Evolutionary conservation across 352 stramenopile species (phyloP).

Genomic region (Globisporangium splendens): DNA sequence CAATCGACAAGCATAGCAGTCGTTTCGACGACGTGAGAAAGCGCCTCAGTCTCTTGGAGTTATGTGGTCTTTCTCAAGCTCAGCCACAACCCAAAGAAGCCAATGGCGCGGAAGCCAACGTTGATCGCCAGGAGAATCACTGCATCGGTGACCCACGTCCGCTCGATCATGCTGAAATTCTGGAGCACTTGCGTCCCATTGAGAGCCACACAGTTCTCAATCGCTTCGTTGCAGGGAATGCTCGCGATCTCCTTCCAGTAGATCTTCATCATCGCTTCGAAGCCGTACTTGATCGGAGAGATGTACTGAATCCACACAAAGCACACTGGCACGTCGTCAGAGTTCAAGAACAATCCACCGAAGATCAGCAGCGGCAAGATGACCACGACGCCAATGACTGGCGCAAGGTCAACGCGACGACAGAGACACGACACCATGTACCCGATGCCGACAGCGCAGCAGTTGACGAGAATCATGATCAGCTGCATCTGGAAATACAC

Average conservation of each 20-base stretch:
- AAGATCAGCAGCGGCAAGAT: conserved; percentile 45
- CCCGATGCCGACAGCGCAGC: conserved; percentile 27
- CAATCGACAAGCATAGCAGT: too few species aligned
- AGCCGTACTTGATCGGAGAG: conserved; percentile 47
- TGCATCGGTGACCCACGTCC: conserved; percentile 31
- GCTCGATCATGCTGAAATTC: conserved; percentile 21
- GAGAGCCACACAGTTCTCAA: too few species aligned
- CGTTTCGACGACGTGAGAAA: too few species aligned
- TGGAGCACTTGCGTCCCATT: too few species aligned
- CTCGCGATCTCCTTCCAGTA: conserved; percentile 32
- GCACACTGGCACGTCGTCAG: conserved; percentile 29
- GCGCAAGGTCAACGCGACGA: conserved; percentile 28
- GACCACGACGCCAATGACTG: conserved; percentile 30
- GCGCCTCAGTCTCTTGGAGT: too few species aligned
- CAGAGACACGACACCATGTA: conserved; percentile 43
- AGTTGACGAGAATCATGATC: conserved; percentile 35
- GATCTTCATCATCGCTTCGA: conserved; percentile 44
- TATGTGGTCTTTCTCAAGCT: conserved; percentile 20
- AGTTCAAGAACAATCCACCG: conserved; percentile 41
- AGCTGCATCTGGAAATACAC: conserved; percentile 35
- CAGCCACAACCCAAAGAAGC: conserved; percentile 24
- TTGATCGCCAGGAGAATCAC: conserved; percentile 36
- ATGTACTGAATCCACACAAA: conserved; percentile 46
- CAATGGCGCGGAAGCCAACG: conserved; percentile 28
- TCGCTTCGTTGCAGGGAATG: conserved; percentile 27